Base-by-base conservation (phyloP, 2,329 filamentous ascomycete species). In the Hortaea werneckii region DNA sequence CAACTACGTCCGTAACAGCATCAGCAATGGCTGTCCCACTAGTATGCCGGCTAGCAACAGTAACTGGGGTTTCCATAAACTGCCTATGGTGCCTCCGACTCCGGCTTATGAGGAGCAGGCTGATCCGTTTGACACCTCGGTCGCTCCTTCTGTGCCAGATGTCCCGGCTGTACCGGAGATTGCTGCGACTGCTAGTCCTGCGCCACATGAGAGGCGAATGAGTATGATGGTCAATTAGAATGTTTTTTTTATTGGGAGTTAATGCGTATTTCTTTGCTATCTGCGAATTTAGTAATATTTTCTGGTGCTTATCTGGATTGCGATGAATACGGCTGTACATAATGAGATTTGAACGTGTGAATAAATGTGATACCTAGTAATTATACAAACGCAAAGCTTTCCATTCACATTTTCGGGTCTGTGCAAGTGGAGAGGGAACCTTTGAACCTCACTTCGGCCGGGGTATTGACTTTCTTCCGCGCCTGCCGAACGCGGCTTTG, bases 11-110 rank as follows among this genome's bases (percentile, higher is more conserved):
- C 61, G 65, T 5, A 65, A 63, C 29, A 58, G 59, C 3, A 61
- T 65, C 38, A 56, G 61, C 2, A 56, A 58, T 30, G 63, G 67
- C 5, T 68, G 61, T 47, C 67, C 67, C 1, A 69, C 63, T 1
- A 62, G 58, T 37, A 62, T 69, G 58, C 59, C 66, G 2, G 59
- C 58, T 8, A 49, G 56, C 12, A 58, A 59, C 7, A 54, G 58
- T 48, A 48, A 46, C 48, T 59, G 54, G 34, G 38, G 54, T 40
- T 57, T 54, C 6, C 65, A 65, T 2, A 54, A 61, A 30, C 49
- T 70, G 40, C 58, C 58, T 7, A 62, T 64, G 0, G 68, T 70
- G 29, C 66, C 67, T n/a, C 66, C 63, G 3, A 71, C 66, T 5
- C 66, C 67, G n/a, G 62, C 56, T 13, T 44, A 45, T 4, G 60